A percentile compares a stretch with the other conserved stretches of the same genome.
These are phyloP conservation scores for Picea abies DNA, from an alignment of 83 land plant genomes.

Conservation along the genomic window DNA sequence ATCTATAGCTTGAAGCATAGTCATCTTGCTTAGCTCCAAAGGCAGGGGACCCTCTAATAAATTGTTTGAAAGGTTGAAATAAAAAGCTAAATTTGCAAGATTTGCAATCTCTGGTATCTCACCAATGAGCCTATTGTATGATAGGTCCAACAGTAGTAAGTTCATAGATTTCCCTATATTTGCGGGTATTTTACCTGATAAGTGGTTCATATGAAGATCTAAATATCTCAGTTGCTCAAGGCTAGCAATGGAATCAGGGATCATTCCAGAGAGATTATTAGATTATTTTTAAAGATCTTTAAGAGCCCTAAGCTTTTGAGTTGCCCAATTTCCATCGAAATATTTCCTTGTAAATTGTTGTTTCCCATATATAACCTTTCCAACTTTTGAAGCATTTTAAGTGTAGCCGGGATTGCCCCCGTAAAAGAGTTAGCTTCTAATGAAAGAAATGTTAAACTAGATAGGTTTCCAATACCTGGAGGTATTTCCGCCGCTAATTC, in stretches of 20 bases:
- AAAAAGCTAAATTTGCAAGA: neutral
- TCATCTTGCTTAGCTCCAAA: neutral
- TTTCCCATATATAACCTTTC: neutral
- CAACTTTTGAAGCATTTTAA: neutral
- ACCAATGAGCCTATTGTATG: neutral
- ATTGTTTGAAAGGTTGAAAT: neutral
- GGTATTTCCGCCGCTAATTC: neutral
- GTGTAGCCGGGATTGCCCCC: neutral
- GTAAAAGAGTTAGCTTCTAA: neutral
- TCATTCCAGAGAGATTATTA: neutral
- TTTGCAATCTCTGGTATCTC: neutral
- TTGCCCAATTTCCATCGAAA: neutral
- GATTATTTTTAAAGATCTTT: neutral
- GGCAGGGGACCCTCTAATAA: neutral
- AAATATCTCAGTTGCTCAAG: neutral
- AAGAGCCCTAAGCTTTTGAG: neutral
- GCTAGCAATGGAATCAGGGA: neutral
- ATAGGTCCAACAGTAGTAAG: neutral
- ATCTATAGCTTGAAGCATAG: too few relatives aligned
- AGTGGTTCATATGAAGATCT: neutral
- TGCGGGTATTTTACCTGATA: neutral
- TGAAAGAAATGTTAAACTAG: neutral
- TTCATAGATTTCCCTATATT: neutral
- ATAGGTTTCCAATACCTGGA: neutral
- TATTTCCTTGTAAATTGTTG: neutral